Base-by-base conservation (phyloP, 2,329 filamentous ascomycete genomes). In the Pyrenophora teres region DNA sequence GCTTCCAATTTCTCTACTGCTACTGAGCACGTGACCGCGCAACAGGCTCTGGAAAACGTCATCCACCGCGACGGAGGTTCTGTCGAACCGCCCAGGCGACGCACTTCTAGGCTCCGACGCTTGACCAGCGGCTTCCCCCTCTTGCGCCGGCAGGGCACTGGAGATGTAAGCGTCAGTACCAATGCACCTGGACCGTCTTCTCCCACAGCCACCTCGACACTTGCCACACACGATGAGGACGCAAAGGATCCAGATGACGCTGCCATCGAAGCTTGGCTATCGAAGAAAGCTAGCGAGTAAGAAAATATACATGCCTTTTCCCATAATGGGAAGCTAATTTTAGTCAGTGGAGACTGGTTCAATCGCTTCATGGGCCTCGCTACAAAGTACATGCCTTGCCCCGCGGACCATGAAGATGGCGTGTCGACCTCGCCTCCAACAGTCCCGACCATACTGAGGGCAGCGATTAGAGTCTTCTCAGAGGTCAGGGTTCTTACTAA, bases 401-500 rank as follows among this genome's bases (percentile, higher is more conserved):
- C 64, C 2, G 23, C 54, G 1, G 57, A 55, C 10, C 45, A 46
- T 15, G 53, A 45, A 2, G 43, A 54, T 15, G 60, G 63, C 3
- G 6, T 21, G 6, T 25, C 32, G 19, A 36, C 13, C 16, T 37
- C 30, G 5, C 7, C 18, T 4, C 35, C 27, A 10, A 31, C 39
- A 1, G 25, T 57, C 10, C 65, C 64, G 4, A 61, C 63, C 1
- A 65, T 62, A 2, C 38, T 70, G n/a, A 59, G 59, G 25, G 53
- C 60, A 18, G 54, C 52, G 6, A 53, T 69, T 9, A 63, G 50
- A 13, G 35, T 70, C 3, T 59, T 66, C 4, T 55, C 68, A 1
- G 58, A 69, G 23, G 43, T 48, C 2, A 59, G 59, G 36, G 16
- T 63, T 8, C 55, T 74, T 23, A 49, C 54, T 2, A 40, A 61